Evolutionary conservation across 169 alveolate genomes (phyloP), one percentile per base, ranked within the genome.

Genomic region (Plasmodium coatneyi): DNA sequence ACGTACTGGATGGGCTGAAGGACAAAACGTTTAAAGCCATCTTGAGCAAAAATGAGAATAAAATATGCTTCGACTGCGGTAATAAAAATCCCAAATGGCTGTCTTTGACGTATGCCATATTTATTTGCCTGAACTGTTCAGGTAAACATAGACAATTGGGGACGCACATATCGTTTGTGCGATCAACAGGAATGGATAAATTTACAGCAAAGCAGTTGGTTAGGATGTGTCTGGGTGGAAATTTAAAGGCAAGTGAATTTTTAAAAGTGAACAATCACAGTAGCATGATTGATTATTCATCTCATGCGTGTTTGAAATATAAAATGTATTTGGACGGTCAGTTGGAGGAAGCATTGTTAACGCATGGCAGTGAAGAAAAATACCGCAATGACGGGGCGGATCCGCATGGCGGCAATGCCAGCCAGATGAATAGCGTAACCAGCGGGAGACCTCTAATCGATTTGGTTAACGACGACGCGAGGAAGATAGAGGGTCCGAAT

Each of bases 81-180:
- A 94, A 98, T n/a, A 93, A 98, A 34, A 99, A 98, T 78, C 99
- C 99, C 4, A 98, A 98, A 83, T 99, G 99, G 99, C 97, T 98
- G 30, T 98, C 99, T 71, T 95, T 99, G 22, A 97, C 99, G 46
- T 98, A 96, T 96, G 99, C 99, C 56, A 97, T 98, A 54, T 98
- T 98, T 96, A 96, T 99, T 90, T 99, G 99, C 95, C 97, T 98
- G 70, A 97, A 98, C 96, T 99, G 99, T 92, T 98, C 99, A 92
- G 95, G 95, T 80, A 91, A 96, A 41, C 99, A 99, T 94, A 96
- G 99, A 71, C 97, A 98, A 86, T 95, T 98, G 92, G 99, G 99
- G 25, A 98, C 99, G 1, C 99, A 98, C 92, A 96, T 98, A 25
- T 98, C 99, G 46, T 98, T 98, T 96, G 99, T 99, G 56, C 82